Base-by-base conservation (phyloP, 169 alveolate genomes). In the Plasmodium vivax region DNA sequence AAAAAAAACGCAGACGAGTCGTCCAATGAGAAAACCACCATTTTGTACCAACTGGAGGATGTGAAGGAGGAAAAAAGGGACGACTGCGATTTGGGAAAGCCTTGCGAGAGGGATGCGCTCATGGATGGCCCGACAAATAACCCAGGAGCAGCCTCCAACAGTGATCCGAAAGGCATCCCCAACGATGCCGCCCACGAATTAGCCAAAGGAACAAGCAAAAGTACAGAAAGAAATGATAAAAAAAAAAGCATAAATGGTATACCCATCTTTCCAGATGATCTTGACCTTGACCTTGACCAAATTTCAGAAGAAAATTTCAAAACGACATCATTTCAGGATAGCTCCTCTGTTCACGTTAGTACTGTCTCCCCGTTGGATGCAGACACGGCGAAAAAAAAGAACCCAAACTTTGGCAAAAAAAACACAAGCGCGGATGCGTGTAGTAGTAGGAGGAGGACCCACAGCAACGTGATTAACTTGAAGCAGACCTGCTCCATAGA, bases 181-280 rank as follows among this genome's bases (percentile, higher is more conserved):
- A 68, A 68, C n/a, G 77, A 68, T 68, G 36, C 38, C 38, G 6
- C 12, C 30, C 23, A 4, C 19, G 30, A 77, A 12, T 2, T 19
- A 77, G 19, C 27, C 68, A 77, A 77, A 34, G 71, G 62, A 43
- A 77, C 14, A 30, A 43, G 6, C 51, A 36, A 77, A 27, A 77
- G n/a, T 6, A 77, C 32, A 77, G 62, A 77, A 77, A 77, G 34
- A 10, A 77, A 34, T 38, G 16, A 38, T 16, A 77, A 77, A 45
- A 16, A 45, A 27, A 81, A 81, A 45, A 23, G 32, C 16, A 81
- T 14, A 81, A 41, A 30, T 3, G 43, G 56, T 58, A 32, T 82
- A 5, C 95, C 95, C 30, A 82, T 92, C 4, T 92, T 92, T 68
- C 95, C 95, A 6, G 95, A 92, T 73, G 95, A 92, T 41, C 62